Evolutionary conservation across 208 protist species (phyloP).

Genomic region (Acanthamoeba sp.): DNA sequence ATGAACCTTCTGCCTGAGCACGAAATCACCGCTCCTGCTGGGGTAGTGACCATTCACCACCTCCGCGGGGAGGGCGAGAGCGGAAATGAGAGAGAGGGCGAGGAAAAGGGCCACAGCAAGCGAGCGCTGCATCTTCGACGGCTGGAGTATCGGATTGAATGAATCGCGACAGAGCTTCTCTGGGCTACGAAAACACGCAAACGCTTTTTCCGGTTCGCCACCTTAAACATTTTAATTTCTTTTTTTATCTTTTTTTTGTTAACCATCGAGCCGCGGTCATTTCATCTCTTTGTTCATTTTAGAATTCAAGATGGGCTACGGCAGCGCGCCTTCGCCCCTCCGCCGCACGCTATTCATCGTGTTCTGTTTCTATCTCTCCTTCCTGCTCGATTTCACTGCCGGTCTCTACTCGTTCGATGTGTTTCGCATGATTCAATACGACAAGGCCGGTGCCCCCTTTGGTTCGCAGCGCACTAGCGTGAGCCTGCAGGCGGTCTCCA

Average conservation of each 20-base stretch:
- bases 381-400: not conserved
- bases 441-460: not conserved
- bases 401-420: constrained; percentile 43
- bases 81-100: not conserved
- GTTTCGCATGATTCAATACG: constrained; percentile 65
- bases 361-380: constrained; percentile 8
- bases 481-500: not conserved
- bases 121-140: too few species aligned
- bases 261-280: too few species aligned
- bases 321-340: too few species aligned
- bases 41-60: not conserved
- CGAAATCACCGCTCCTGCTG: constrained; percentile 26
- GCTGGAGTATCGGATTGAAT: too few species aligned
- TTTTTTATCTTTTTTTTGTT: too few species aligned
- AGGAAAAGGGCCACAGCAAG: not conserved
- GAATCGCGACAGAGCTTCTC: too few species aligned
- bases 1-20: not conserved
- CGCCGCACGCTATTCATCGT: not conserved
- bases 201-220: too few species aligned
- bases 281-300: too few species aligned
- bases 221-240: too few species aligned
- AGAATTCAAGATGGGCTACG: too few species aligned
- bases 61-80: not conserved
- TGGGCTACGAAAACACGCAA: too few species aligned
- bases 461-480: constrained; percentile 14